Base-by-base conservation (phyloP, 2,329 filamentous ascomycete genomes). In the Apiospora pterosperma region DNA sequence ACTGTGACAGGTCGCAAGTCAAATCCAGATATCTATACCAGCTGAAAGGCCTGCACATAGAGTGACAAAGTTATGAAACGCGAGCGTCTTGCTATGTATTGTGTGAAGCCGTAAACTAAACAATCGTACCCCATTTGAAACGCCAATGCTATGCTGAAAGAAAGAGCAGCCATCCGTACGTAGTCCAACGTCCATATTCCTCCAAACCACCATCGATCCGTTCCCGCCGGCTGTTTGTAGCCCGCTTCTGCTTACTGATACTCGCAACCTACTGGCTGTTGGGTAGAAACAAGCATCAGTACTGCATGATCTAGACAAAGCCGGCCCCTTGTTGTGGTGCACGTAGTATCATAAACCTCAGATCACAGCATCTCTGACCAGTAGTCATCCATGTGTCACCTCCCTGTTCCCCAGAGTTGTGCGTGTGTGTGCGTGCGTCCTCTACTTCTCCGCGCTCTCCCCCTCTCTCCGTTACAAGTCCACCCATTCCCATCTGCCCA, bases 81-180 rank as follows among this genome's bases (percentile, higher is more conserved):
- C 28, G 48, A 55, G 48, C 48, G 25, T 55, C 48, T 34, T 55
- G 48, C 28, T 55, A 55, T 55, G 25, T 34, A 55, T 28, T 55
- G 25, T 55, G 34, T 34, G 48, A 55, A 55, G 25, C 48, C 59
- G 39, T 31, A 41, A 61, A 14, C n/a, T 39, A 62, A 62, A 62
- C 7, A 16, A 48, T 48, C 21, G 11, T 34, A 48, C 31, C 38
- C 23, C 39, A 55, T 65, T 65, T 67, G n/a, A 65, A 73, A 76
- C 76, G 75, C 76, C 76, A 64, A 68, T 76, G 74, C 76, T 74
- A 77, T 77, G 74, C 74, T 68, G 65, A 64, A 64, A 55, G 65
- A 64, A 64, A 55, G 48, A 34, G 48, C 28, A 55, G 48, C 8
- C 28, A 34, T 34, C 28, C 28, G 48, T 34, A 55, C 48, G 48